These are phyloP conservation scores for Termitomyces sp. DNA, from an alignment of 1,284 basidiomycete species.

Conservation along the genomic window DNA sequence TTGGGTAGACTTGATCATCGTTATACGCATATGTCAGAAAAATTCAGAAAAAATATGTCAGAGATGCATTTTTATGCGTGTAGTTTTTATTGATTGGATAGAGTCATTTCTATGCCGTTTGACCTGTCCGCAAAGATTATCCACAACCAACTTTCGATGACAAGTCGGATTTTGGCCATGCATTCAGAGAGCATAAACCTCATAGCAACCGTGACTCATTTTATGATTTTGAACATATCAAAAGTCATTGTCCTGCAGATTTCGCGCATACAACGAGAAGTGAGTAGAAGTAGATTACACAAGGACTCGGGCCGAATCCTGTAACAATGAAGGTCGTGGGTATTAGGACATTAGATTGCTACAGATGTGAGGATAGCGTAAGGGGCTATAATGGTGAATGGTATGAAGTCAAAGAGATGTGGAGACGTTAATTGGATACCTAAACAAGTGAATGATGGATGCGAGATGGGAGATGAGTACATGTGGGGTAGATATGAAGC, in stretches of 20 bases:
- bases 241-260: not conserved
- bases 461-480: constrained; percentile 20
- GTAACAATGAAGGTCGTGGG: constrained; percentile 21
- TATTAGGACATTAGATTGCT: constrained; percentile 31
- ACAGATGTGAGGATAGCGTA: constrained; percentile 27
- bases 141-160: too few species aligned
- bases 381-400: constrained; percentile 22
- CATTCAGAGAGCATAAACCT: too few species aligned
- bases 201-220: too few species aligned
- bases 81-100: too few species aligned
- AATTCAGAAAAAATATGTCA: too few species aligned
- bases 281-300: constrained; percentile 5
- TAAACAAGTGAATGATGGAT: constrained; percentile 18
- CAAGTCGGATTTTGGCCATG: too few species aligned
- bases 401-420: constrained; percentile 20
- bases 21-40: not conserved
- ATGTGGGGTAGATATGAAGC: constrained; percentile 17
- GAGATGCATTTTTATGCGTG: too few species aligned
- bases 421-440: constrained; percentile 14
- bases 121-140: too few species aligned
- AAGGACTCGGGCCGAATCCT: constrained; percentile 8
- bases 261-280: not conserved
- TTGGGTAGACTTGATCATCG: not conserved
- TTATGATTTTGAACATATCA: too few species aligned
- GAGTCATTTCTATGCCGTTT: too few species aligned